Evolutionary conservation across 768 basidiomycete genomes (phyloP), one percentile per base, ranked within the genome.

Genomic region (Coprinopsis strossmayeri): DNA sequence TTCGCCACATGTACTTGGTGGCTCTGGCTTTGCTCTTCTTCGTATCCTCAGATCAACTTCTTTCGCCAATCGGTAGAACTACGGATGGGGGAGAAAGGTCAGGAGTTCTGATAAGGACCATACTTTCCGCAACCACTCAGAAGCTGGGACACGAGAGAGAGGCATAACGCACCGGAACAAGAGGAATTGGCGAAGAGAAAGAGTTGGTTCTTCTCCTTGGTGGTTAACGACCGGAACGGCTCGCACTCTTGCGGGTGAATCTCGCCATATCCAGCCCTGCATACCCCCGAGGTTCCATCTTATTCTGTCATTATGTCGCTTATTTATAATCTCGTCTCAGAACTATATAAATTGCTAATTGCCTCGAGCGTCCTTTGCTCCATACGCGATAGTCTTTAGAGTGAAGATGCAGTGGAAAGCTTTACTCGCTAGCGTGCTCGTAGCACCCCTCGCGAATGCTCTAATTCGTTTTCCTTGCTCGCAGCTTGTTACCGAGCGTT

Each of bases 391-490:
- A n/a, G n/a, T n/a, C n/a, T n/a, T n/a, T n/a, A n/a, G n/a, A n/a
- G n/a, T n/a, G n/a, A 32, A 32, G 30, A 32, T 32, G 30, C 30
- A 32, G 9, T 38, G 21, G 35, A 38, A 40, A 25, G 26, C 37
- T 15, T 38, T 48, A 12, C 23, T 40, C 2, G 24, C 47, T 11
- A 34, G 37, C 34, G 47, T 32, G 48, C 42, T 50, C 23, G 34
- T 34, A 3, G 49, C 55, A 26, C 49, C 42, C 26, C 46, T 49
- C 21, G 53, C 47, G 10, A 39, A 52, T 35, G 57, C 57, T 4
- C 53, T 56, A 24, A 34, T 59, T 24, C 57, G 57, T 12, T 57
- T 59, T 38, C 48, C 57, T 18, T 58, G 53, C 45, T 56, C 58
- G n/a, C 58, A 59, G 48, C 54, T 59, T 20, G 54, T 59, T 2